These are phyloP conservation scores for Fusarium citri DNA, from an alignment of 2,329 filamentous ascomycete genomes.

Conservation along the genomic window DNA sequence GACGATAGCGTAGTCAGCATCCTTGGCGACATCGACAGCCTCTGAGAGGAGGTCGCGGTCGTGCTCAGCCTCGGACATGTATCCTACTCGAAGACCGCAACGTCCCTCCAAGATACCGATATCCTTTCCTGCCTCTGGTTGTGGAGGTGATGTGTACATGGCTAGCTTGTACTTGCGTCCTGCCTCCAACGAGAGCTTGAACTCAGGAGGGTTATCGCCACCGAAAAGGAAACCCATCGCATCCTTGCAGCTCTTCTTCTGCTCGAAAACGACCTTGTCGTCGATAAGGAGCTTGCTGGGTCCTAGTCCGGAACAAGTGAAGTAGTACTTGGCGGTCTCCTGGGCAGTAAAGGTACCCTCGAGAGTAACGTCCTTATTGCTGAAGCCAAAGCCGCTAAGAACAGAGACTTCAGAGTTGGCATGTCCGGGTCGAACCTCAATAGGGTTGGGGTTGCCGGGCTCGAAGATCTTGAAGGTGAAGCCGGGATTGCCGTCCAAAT, in stretches of 20 bases:
- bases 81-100: slow-evolving; percentile 49
- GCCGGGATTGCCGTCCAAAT: slow-evolving; percentile 49
- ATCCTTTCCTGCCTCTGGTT: slow-evolving; percentile 35
- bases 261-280: slow-evolving; percentile 48
- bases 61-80: slow-evolving; percentile 49
- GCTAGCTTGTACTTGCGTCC: slow-evolving; percentile 50
- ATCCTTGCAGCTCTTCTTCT: slow-evolving; percentile 48
- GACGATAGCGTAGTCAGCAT: slow-evolving; percentile 66
- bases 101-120: slow-evolving; percentile 51
- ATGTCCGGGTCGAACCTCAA: slow-evolving; percentile 42
- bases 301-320: slow-evolving; percentile 49
- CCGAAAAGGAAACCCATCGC: slow-evolving; percentile 53
- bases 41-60: slow-evolving; percentile 55
- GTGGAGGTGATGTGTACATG: slow-evolving; percentile 48
- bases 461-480: slow-evolving; percentile 50
- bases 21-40: slow-evolving; percentile 68
- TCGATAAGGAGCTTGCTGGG: slow-evolving; percentile 49
- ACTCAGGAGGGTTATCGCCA: slow-evolving; percentile 46
- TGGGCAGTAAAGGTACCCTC: slow-evolving; percentile 49
- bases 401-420: slow-evolving; percentile 43
- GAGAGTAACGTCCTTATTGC: slow-evolving; percentile 46
- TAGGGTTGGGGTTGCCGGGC: slow-evolving; percentile 42
- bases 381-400: slow-evolving; percentile 38
- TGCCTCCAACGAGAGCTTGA: slow-evolving; percentile 46
- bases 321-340: slow-evolving; percentile 49